These are phyloP conservation scores for Pseudogymnoascus sp. DNA, from an alignment of 2,329 filamentous ascomycete genomes.

Conservation along the genomic window DNA sequence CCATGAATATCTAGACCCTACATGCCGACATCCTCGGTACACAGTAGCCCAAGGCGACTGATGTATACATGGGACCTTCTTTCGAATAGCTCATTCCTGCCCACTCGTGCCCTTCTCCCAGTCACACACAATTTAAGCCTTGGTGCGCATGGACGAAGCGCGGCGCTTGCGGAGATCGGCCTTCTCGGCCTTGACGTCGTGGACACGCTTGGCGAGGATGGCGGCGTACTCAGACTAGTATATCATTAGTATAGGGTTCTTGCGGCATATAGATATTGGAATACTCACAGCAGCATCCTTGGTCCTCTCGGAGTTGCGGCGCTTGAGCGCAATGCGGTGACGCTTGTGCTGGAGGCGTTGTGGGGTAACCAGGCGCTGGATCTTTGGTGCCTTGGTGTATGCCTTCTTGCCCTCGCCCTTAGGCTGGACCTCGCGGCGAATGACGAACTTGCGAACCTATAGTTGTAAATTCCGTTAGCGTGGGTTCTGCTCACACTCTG, in stretches of 20 bases:
- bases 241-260: conserved; percentile 29
- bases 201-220: conserved; percentile 92
- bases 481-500: conserved; percentile 48
- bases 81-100: conserved; percentile 33
- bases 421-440: conserved; percentile 93
- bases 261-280: conserved; percentile 2
- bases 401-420: conserved; percentile 96
- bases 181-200: conserved; percentile 91
- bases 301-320: conserved; percentile 89
- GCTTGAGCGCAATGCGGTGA: conserved; percentile 95
- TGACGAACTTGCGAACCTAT: conserved; percentile 98
- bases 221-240: conserved; percentile 88
- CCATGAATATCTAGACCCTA: conserved; percentile 10
- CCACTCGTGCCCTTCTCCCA: conserved; percentile 37
- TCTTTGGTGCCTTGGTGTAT: conserved; percentile 99
- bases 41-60: background rate
- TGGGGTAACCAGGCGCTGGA: conserved; percentile 98
- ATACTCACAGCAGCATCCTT: conserved; percentile 95
- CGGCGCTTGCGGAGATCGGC: conserved; percentile 93
- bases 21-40: conserved; percentile 1
- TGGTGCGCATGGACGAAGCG: conserved; percentile 80
- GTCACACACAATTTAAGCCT: conserved; percentile 27
- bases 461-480: conserved; percentile 27
- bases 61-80: conserved; percentile 6
- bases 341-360: conserved; percentile 99